These are phyloP conservation scores for Tetrahymena borealis DNA, from an alignment of 73 alveolate genomes.

Conservation along the genomic window DNA sequence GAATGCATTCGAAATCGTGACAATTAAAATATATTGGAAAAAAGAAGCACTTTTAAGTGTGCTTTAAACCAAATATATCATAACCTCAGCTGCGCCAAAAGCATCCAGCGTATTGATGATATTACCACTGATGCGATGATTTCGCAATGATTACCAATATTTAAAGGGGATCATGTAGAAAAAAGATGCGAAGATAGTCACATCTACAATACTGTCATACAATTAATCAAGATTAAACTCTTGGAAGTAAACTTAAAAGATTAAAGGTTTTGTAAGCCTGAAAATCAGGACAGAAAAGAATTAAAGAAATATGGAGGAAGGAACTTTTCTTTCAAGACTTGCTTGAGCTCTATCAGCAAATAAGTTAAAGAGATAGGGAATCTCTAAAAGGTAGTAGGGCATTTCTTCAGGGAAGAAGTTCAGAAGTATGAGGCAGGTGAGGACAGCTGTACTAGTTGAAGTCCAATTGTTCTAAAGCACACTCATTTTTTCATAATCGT, in stretches of 20 bases:
- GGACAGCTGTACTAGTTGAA: background rate
- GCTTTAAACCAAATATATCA: background rate
- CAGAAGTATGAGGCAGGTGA: background rate
- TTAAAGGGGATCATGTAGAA: background rate
- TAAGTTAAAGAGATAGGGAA: background rate
- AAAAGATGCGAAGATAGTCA: conserved; percentile 2
- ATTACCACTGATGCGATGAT: background rate
- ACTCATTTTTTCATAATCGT: background rate
- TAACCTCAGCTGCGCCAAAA: background rate
- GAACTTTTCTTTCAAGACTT: background rate
- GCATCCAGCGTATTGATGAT: background rate
- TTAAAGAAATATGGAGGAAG: background rate
- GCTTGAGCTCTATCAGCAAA: background rate
- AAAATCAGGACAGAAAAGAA: background rate
- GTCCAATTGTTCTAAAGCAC: background rate
- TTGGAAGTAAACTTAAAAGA: background rate
- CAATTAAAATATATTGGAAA: background rate
- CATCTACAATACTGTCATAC: background rate
- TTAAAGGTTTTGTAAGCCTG: background rate
- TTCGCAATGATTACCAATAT: background rate
- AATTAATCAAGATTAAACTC: background rate
- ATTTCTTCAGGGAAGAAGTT: background rate
- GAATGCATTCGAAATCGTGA: background rate
- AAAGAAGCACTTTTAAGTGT: background rate
- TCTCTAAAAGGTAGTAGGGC: background rate